Percentiles rank a stretch among this genome's conserved stretches.
phyloP scores from a whole-genome alignment of 2,329 filamentous ascomycete species.

The Alternaria ventricosa region DNA sequence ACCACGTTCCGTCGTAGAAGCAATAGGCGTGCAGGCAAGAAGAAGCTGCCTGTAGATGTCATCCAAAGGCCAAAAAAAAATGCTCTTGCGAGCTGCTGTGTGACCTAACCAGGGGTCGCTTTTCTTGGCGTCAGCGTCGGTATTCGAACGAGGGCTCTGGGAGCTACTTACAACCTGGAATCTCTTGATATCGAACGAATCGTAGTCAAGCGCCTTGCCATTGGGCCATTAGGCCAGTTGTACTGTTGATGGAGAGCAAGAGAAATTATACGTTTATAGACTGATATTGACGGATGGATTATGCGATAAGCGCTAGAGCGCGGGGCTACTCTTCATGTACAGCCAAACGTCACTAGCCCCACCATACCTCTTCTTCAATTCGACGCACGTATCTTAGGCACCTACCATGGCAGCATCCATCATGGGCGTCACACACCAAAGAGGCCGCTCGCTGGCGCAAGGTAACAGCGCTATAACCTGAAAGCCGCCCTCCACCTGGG shows the following conservation, averaged over 20 bases:
- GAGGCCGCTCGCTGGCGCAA: too few species aligned
- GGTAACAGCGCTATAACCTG: neutral
- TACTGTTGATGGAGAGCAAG: conserved; percentile 1
- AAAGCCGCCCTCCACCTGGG: neutral
- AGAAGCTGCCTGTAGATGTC: neutral
- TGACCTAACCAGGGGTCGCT: conserved; percentile 31
- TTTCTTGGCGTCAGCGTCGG: neutral
- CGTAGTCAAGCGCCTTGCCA: conserved; percentile 65
- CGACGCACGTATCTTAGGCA: conserved; percentile 9
- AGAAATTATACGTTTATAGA: too few species aligned
- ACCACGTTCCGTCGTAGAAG: neutral
- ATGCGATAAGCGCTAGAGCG: neutral
- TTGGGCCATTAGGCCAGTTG: conserved; percentile 55
- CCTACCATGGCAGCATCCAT: neutral
- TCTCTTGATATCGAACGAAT: conserved; percentile 43
- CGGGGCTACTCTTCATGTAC: neutral
- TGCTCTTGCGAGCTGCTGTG: neutral
- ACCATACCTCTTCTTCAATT: conserved; percentile 6
- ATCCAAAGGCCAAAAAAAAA: neutral
- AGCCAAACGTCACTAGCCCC: conserved; percentile 9
- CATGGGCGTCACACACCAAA: neutral
- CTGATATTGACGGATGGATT: too few species aligned
- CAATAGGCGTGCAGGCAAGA: neutral
- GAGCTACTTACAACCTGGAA: conserved; percentile 31
- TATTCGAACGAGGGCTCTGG: neutral